Conservation (phyloP, 73 alveolate genomes). For the Paramecium caudatum region DNA sequence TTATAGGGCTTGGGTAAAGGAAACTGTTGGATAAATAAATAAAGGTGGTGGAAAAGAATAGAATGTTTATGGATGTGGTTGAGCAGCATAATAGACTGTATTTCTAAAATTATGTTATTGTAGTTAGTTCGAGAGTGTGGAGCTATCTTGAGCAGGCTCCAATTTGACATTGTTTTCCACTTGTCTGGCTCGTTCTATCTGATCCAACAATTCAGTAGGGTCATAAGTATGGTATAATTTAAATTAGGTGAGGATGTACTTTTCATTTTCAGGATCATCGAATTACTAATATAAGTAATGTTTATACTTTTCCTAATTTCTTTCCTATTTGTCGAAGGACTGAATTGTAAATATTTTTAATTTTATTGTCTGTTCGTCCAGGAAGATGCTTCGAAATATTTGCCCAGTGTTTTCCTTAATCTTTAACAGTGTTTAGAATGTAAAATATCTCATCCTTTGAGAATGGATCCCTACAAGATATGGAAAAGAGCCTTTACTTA, state of each 20-base stretch:
- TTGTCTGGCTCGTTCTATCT: background rate
- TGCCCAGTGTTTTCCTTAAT: background rate
- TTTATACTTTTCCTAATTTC: background rate
- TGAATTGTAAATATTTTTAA: background rate
- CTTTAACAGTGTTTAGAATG: background rate
- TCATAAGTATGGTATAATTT: background rate
- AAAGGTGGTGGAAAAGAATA: no score
- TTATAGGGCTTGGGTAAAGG: no score
- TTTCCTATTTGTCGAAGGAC: background rate
- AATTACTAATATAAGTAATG: background rate
- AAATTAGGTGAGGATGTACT: background rate
- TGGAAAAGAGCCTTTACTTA: background rate
- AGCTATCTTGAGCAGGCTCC: background rate
- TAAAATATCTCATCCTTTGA: background rate
- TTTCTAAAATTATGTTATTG: no score
- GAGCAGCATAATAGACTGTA: no score
- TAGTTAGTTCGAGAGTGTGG: background rate
- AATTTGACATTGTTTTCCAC: background rate
- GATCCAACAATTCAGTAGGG: background rate
- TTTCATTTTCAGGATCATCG: background rate
- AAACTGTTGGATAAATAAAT: no score
- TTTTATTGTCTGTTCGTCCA: slow-evolving; percentile 28
- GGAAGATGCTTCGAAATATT: background rate
- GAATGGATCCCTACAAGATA: background rate
- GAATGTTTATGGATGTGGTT: no score